phyloP scores from a whole-genome alignment of 768 basidiomycete species.

The Rhizopogon vinicolor region DNA sequence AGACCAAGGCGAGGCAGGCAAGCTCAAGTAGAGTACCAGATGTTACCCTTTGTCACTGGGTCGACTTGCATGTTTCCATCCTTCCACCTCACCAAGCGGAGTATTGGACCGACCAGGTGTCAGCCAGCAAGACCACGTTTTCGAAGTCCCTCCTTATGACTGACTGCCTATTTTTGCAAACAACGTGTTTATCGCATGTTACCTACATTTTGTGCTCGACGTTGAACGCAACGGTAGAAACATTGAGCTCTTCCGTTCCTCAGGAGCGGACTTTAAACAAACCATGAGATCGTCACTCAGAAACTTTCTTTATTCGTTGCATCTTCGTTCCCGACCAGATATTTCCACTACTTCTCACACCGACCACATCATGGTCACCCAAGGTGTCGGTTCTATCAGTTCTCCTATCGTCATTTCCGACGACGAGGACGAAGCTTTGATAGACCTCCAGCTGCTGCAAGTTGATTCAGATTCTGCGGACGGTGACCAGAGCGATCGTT shows the following conservation, averaged over 20 bases:
- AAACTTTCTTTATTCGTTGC: background rate
- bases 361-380: conserved; percentile 4
- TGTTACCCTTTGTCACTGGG: conserved; percentile 1
- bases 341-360: conserved; percentile 1
- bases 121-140: background rate
- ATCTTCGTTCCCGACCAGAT: background rate
- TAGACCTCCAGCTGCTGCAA: conserved; percentile 7
- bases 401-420: conserved; percentile 27
- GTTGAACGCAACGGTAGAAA: background rate
- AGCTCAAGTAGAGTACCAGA: conserved; percentile 7
- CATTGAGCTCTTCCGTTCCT: background rate
- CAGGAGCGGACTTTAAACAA: conserved; percentile 10
- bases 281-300: conserved; percentile 1
- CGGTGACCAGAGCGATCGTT: background rate
- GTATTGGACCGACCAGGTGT: no score
- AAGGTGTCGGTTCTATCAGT: conserved; percentile 17
- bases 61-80: background rate
- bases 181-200: conserved; percentile 1
- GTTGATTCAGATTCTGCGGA: background rate
- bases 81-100: background rate
- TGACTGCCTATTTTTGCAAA: background rate
- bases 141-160: background rate
- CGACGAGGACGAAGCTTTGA: conserved; percentile 19
- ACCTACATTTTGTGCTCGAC: background rate
- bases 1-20: conserved; percentile 24